Base-by-base conservation (phyloP, 2,329 filamentous ascomycete species). In the Epichloe scottii region DNA sequence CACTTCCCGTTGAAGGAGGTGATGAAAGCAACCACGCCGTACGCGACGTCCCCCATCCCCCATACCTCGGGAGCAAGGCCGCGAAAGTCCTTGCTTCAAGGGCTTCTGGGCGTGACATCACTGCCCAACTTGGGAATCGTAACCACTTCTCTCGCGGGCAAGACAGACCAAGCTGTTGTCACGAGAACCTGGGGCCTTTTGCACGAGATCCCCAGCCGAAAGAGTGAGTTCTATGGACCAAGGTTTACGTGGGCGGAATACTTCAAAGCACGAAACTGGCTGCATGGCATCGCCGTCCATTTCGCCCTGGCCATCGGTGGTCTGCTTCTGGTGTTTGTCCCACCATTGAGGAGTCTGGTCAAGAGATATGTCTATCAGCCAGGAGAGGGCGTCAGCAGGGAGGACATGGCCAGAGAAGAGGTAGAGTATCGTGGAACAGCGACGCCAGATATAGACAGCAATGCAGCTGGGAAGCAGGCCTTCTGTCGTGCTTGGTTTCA, bases 351-450 rank as follows among this genome's bases (percentile, higher is more conserved):
- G 46, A 65, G 54, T 17, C 51, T 80, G 5, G 56, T 71, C 4
- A 71, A 66, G 51, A 68, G 60, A 38, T 65, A 69, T 39, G 70
- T 79, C 4, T 70, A 66, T 52, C 68, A 76, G 56, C 79, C 80
- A 1, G 81, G 81, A 11, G 64, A 79, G 46, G 81, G 81, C 2
- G 70, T 74, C 2, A 65, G 66, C 17, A 68, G 65, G 30, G 78
- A 85, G 59, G 66, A 71, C 23, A 71, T 74, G 45, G 74, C 71
- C 57, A 76, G 76, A 37, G 78, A 87, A 48, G 72, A 76, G 50
- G 65, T 86, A 30, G 79, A 84, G 61, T 85, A 80, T 60, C 74
- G 78, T 12, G 83, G 75, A 4, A 70, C 87, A 19, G 86, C 77
- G 1, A 72, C 70, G n/a, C 79, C 83, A 0, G 82, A 86, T 57